Conservation (phyloP, 306 rosid genomes). For the Ormosia semicastrata region DNA sequence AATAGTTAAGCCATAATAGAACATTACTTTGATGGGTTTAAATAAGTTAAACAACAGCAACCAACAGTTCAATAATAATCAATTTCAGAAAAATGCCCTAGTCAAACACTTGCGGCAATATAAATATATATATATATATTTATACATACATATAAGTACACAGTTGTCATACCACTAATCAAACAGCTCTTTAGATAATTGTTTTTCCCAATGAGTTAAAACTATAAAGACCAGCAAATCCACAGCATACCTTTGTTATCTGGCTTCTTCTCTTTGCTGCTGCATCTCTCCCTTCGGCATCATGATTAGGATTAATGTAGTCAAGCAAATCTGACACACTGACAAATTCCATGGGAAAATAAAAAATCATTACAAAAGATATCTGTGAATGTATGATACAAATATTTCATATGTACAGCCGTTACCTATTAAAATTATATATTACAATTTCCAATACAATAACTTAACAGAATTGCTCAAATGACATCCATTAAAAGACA, state of each 20-base stretch:
- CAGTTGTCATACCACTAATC: not conserved
- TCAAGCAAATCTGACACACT: conserved; percentile 98
- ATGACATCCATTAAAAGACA: not conserved
- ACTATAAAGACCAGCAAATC: conserved; percentile 12
- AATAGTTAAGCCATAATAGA: not conserved
- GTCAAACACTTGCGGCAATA: not conserved
- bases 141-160: too few relatives aligned
- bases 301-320: conserved; percentile 84
- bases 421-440: not conserved
- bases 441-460: not conserved
- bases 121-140: not conserved
- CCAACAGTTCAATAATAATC: not conserved
- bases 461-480: not conserved
- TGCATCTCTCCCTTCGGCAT: conserved; percentile 70
- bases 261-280: conserved; percentile 75
- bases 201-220: not conserved
- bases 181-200: not conserved
- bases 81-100: too few relatives aligned
- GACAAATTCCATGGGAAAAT: conserved; percentile 35
- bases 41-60: conserved; percentile 2
- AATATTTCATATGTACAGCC: not conserved
- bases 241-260: conserved; percentile 54
- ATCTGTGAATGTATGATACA: not conserved
- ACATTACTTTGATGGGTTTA: not conserved
- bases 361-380: conserved; percentile 8